Base-by-base conservation (phyloP, 2,329 filamentous ascomycete genomes). In the Fusarium metavorans region DNA sequence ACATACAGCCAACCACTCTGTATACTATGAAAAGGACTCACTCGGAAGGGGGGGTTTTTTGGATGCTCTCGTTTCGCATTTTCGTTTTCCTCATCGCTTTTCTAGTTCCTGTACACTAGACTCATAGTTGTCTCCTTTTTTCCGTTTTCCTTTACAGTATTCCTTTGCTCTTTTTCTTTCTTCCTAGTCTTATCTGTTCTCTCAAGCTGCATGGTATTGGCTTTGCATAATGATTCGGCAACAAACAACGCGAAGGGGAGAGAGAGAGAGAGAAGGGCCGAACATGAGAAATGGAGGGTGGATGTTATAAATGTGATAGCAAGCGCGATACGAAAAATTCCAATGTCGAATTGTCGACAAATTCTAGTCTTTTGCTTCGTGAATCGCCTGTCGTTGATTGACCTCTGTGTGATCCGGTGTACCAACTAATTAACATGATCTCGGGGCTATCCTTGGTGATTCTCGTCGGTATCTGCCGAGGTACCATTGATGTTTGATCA, bases 71-170 rank as follows among this genome's bases (percentile, higher is more conserved):
- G 64, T 52, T 62, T 59, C 45, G 45, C 45, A 18, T 50, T 50
- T 50, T 30, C 9, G 8, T 10, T 30, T 50, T 50, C 52, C 16
- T 60, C 43, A 39, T 54, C 16, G 13, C 20, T 16, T 37, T 16
- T 37, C 52, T 64, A 67, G 72, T 64, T 65, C 65, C 68, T 77
- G 76, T 78, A 77, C 74, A 78, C 63, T 78, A 78, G 68, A 72
- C 60, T 45, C 58, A 50, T 50, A 48, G 23, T 25, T 48, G 65
- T 64, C 57, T 43, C 60, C 68, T 56, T 52, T 32, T 27, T 16
- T 6, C 14, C 18, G 43, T 48, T 52, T 32, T 68, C 62, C 45
- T 25, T 61, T 66, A 27, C 52, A 58, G 68, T 45, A 11, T 32
- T 56, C 18, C 56, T 73, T 43, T 35, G 41, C 63, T 25, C 43